A percentile compares a stretch with the other conserved stretches of the same genome.
Evolutionary conservation across 1,284 basidiomycete genomes (phyloP).

Genomic region (Macrocybe sp.): DNA sequence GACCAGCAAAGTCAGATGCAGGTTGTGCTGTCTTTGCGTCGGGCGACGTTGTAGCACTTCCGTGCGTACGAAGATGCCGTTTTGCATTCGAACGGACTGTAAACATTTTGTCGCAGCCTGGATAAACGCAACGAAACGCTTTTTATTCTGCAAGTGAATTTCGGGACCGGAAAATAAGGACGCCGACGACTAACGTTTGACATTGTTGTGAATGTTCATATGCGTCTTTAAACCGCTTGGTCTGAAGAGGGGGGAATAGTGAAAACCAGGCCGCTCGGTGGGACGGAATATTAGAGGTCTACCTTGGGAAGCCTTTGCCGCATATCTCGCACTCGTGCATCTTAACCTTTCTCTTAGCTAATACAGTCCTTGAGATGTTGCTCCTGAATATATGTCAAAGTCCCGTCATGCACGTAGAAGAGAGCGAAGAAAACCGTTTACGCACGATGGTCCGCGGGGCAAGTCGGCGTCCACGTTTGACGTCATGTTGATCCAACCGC

Average conservation of each 20-base stretch:
- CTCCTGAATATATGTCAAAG: too few relatives aligned
- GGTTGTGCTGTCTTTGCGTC: constrained; percentile 16
- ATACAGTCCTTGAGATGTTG: neutral
- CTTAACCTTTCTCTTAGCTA: constrained; percentile 39
- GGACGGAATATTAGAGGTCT: constrained; percentile 4
- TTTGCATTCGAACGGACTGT: constrained; percentile 60
- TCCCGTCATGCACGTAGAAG: neutral
- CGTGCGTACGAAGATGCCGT: constrained; percentile 53
- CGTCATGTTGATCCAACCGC: too few relatives aligned
- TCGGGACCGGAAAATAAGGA: constrained; percentile 10
- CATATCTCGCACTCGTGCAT: constrained; percentile 51
- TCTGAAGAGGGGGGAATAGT: constrained; percentile 16
- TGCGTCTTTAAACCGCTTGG: constrained; percentile 62
- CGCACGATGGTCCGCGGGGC: neutral
- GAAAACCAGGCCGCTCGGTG: neutral
- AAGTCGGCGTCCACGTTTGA: neutral
- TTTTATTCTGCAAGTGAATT: neutral
- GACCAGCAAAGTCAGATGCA: constrained; percentile 29
- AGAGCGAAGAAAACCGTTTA: neutral
- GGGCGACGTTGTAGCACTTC: constrained; percentile 28
- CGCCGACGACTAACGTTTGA: constrained; percentile 42
- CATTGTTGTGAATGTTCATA: constrained; percentile 63
- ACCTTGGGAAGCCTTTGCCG: constrained; percentile 53
- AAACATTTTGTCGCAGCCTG: constrained; percentile 47
- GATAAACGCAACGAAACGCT: constrained; percentile 49